Evolutionary conservation across 2,329 filamentous ascomycete species (phyloP), one percentile per base, ranked within the genome.

Genomic region (Colletotrichum chrysophilum): DNA sequence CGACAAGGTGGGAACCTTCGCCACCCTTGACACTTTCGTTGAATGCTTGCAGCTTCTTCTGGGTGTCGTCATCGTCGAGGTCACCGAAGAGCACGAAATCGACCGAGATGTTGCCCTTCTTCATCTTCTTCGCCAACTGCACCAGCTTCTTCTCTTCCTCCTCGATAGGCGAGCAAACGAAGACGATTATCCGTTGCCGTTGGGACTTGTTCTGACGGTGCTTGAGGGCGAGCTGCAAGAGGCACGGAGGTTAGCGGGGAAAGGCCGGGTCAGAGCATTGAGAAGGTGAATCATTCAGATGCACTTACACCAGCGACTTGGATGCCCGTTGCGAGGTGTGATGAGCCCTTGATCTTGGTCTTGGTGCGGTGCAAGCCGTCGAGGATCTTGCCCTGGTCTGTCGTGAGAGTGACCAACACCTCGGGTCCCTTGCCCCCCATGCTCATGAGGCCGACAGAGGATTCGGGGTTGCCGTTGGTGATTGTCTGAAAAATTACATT

Each of bases 401-500:
- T 96, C 70, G 97, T 98, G 83, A 98, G 92, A 38, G 97, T 99
- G 74, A 97, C 97, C 78, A 99, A 92, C 78, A 99, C 96, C 87
- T 98, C 96, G 65, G 97, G 97, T n/a, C 96, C 96, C 83, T 95
- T 96, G 82, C 96, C 97, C 78, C 95, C 97, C 96, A 98, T 98
- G 87, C 95, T 98, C 96, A 99, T 98, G 78, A 99, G 89, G 68
- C 97, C 97, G 79, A 99, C 97, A 13, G 96, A 97, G 9, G 96
- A 98, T 87, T 99, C 97, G 36, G 97, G 96, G 85, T 99, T 98
- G 80, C 94, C 94, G 87, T 96, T 94, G 80, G 96, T 98, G 86
- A 99, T 98, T 83, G 94, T 95, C 83, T 96, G 95, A 89, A 98
- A 98, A 82, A 98, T 94, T 82, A 98, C 93, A 86, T 95, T 97